A percentile compares a stretch with the other conserved stretches of the same genome.
Evolutionary conservation across 164 flowering plant species (phyloP).

Genomic region (Vitis rotundifolia): DNA sequence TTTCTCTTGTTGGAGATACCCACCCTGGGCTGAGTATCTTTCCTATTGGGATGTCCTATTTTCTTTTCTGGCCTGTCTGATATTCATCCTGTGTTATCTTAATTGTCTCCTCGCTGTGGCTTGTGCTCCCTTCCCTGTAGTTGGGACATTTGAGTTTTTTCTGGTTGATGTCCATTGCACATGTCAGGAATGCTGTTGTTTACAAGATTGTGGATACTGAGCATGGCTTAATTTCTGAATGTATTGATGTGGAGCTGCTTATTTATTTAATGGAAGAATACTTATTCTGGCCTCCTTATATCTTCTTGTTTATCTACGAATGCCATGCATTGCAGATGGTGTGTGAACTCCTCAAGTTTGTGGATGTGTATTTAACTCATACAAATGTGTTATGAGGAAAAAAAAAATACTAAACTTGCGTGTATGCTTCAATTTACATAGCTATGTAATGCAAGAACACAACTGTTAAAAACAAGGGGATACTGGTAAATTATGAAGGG

Average conservation of each 20-base stretch:
- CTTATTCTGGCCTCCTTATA: too few species aligned
- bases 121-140: background rate
- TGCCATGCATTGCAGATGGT: too few species aligned
- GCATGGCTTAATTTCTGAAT: background rate
- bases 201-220: background rate
- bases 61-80: background rate
- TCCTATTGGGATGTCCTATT: background rate
- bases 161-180: background rate
- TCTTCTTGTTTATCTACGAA: too few species aligned
- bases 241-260: background rate
- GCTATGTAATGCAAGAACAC: background rate
- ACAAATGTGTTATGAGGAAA: too few species aligned
- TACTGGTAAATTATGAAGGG: background rate
- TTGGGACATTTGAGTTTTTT: background rate
- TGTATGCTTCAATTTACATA: background rate
- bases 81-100: background rate
- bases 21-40: background rate
- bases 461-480: background rate
- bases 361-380: too few species aligned
- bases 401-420: too few species aligned
- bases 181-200: background rate
- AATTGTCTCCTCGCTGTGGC: background rate
- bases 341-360: too few species aligned
- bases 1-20: background rate
- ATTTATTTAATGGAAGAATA: background rate